Base-by-base conservation (phyloP, 257 asterid species). In the Solanum chmielewskii region DNA sequence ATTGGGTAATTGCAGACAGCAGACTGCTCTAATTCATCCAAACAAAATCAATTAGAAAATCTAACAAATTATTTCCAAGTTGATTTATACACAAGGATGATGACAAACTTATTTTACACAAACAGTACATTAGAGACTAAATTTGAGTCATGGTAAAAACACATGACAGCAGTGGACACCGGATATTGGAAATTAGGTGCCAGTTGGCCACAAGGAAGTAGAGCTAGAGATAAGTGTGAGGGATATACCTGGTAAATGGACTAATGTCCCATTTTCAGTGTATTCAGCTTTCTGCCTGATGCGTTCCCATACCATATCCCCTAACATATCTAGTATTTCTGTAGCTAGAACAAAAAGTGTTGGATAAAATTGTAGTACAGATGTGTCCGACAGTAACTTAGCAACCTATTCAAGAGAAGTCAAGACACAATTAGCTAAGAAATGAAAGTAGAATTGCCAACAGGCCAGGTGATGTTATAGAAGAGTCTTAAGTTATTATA, bases 281-380 rank as follows among this genome's bases (percentile, higher is more conserved):
- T 86, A 71, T 87, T 92, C 94, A 83, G 95, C 94, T 90, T 89
- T 96, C 89, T 90, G 91, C 89, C 86, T 92, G 89, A 96, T 91
- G 87, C 98, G 97, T 76, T 87, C 90, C 98, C 98, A 95, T 52
- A 96, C 99, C 87, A 95, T 86, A 90, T 93, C 95, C 87, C 99
- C 99, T 49, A 96, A 95, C 97, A 91, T 88, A 89, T 96, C 98
- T 93, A 96, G 89, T 86, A 94, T 91, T 86, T 96, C 99, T 80
- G 96, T 94, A 84, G 98, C 95, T 88, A 95, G 90, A 91, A 93
- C 94, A 86, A 96, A 96, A 87, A 95, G 89, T 35, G 94, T 93
- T 85, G 99, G 99, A 92, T 96, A 96, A 86, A 93, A 95, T 86
- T 93, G 98, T 88, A 90, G 71, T 41, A 88, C 89, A 37, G 98